Conservation (phyloP, 495 filamentous ascomycete species). For the Chaetomium cochliodes region DNA sequence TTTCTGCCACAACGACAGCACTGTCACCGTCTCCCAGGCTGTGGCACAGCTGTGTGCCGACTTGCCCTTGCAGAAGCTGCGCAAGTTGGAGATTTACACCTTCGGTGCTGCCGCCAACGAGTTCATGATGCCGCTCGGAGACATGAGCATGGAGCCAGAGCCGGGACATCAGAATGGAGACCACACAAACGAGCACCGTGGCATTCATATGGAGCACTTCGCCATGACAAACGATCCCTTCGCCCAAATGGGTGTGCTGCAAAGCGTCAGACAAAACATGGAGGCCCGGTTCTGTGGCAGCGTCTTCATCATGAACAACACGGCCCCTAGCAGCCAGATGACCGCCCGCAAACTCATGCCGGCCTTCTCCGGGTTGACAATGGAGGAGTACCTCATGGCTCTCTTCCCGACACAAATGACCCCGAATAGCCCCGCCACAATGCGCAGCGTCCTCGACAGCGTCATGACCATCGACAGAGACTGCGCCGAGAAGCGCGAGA, state of each 20-base stretch:
- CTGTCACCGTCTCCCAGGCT: constrained; percentile 35
- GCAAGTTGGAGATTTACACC: constrained; percentile 47
- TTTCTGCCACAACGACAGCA: constrained; percentile 39
- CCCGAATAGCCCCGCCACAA: not conserved
- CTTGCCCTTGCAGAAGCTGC: constrained; percentile 36
- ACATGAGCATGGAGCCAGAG: constrained; percentile 20
- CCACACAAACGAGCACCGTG: constrained; percentile 12
- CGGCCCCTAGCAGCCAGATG: not conserved
- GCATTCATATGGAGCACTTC: constrained; percentile 41
- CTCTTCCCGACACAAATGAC: constrained; percentile 33
- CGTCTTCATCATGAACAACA: constrained; percentile 37
- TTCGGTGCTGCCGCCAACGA: constrained; percentile 44
- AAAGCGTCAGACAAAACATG: constrained; percentile 37
- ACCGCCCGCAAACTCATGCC: not conserved
- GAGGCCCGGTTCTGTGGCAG: constrained; percentile 39
- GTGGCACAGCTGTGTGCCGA: constrained; percentile 42
- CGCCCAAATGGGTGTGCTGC: constrained; percentile 39
- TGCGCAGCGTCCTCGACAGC: constrained; percentile 22
- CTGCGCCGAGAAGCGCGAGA: constrained; percentile 43
- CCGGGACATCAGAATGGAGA: constrained; percentile 16
- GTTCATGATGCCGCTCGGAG: constrained; percentile 39
- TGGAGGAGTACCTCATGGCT: constrained; percentile 33
- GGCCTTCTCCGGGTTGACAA: constrained; percentile 25
- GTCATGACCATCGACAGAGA: constrained; percentile 38
- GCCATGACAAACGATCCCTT: constrained; percentile 39